Base-by-base conservation (phyloP, 257 asterid genomes). In the Voacanga thouarsii region DNA sequence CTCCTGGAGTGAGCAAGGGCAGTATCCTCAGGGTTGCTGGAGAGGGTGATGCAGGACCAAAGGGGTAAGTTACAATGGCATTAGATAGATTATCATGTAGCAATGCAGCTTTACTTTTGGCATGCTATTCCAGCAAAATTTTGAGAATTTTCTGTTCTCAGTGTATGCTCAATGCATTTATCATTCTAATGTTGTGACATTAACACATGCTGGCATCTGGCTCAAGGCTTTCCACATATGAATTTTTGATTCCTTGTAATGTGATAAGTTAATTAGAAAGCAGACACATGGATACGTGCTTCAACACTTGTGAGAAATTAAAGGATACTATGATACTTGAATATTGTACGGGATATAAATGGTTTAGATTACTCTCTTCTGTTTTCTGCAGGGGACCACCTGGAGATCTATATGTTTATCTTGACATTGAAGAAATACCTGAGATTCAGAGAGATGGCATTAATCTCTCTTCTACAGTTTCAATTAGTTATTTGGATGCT, bases 1-100 rank as follows among this genome's bases (percentile, higher is more conserved):
- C 99, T 83, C 98, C 99, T 78, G 98, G 99, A 79, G 98, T 96
- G 51, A 88, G 92, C 96, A 91, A 88, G 86, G 99, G 99, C 79
- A 96, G 98, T 84, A 90, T 96, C 78, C 98, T 96, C 72, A 89
- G 98, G 84, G 99, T 96, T 88, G 89, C 93, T 71, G 98, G 98
- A 83, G 99, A 96, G 88, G 99, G 99, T 65, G 99, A 96, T 83
- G 96, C 99, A 18, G 98, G 98, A 78, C 92, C 94, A 81, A 93
- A 86, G 87, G 98, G 99, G 99, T 96, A 93, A 71, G 87, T 65
- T 37, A 75, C 43, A 66, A 21, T 72, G n/a, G 18, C 49, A 50
- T 41, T 44, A 44, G 3, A 55, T 33, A 44, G 3, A 55, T 33
- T 51, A 23, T 51, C 11, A 65, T 72, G 73, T 75, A 79, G 30